Conservation (phyloP, 306 rosid genomes). For the Rosa persica region DNA sequence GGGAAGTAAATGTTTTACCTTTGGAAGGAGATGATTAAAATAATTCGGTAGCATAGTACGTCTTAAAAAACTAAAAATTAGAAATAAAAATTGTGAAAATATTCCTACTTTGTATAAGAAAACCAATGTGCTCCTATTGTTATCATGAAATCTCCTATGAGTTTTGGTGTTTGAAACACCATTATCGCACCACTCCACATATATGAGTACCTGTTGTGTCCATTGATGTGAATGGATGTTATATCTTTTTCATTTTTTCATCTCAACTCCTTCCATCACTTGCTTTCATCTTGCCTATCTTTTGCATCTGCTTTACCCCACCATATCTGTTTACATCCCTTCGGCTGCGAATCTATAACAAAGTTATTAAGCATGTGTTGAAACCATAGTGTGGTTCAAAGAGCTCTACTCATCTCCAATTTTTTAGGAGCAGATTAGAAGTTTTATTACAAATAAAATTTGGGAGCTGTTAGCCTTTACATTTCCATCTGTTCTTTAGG, state of each 20-base stretch:
- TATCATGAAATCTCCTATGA: neutral
- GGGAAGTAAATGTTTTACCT: constrained; percentile 49
- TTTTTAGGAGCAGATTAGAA: neutral
- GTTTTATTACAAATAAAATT: neutral
- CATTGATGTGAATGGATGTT: neutral
- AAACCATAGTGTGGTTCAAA: too few species aligned
- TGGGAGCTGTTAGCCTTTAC: neutral
- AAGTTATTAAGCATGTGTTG: neutral
- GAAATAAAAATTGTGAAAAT: neutral
- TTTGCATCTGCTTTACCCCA: neutral
- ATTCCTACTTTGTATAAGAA: neutral
- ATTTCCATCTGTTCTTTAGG: neutral
- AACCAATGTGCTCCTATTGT: neutral
- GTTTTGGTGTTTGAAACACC: neutral
- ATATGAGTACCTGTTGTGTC: neutral
- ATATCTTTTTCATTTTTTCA: neutral
- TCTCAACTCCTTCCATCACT: neutral
- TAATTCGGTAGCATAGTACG: neutral
- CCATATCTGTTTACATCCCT: neutral
- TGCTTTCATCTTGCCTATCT: neutral
- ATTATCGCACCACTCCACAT: neutral
- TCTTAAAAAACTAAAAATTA: neutral
- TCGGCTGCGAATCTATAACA: neutral
- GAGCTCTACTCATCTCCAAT: neutral
- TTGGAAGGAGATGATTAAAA: neutral